Base-by-base conservation (phyloP, 768 basidiomycete species). In the Leccinum obscurum region DNA sequence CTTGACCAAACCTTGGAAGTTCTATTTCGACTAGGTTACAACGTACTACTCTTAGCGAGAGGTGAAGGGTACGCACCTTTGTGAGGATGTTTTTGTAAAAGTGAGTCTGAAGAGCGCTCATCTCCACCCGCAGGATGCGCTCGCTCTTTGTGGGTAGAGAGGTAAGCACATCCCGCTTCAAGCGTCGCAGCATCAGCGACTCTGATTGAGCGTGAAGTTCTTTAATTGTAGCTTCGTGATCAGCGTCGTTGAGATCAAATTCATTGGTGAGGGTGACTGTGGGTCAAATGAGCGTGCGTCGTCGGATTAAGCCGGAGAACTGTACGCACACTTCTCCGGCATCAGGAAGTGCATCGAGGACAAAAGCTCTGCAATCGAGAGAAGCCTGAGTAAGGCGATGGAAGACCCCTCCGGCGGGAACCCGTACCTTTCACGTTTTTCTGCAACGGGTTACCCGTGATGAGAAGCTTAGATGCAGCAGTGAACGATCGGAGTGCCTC, bases 341-440 rank as follows among this genome's bases (percentile, higher is more conserved):
- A 97, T 97, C 65, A 98, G 80, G 82, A 99, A 99, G 74, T 98
- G 97, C 96, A 98, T 98, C 74, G 98, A 78, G 11, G 97, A 93
- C 46, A 98, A 80, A 35, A 99, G 78, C 75, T 99, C 97, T 97
- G 70, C 7, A 56, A 51, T 55, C 56, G 53, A 44, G 56, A 37
- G 26, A 48, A 20, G 58, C 54, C 52, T 65, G 46, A 66, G 60
- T 46, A 55, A 65, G 26, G 26, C 39, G 37, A 37, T 20, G 20
- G 35, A 61, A 35, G 35, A 22, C 24, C 52, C 54, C 28, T 39
- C 46, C 20, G 48, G 22, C 50, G 59, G 44, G 35, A 58, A 55
- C 30, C 68, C 80, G 48, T 66, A 94, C 95, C 95, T 81, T 94
- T 98, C 67, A 99, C 96, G 71, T 97, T 99, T 78, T 99, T 99